A percentile compares a stretch with the other conserved stretches of the same genome.
These are phyloP conservation scores for Sorghum bicolor DNA, from an alignment of 176 grass and related monocot species.

Conservation along the genomic window Sorghum_bicolor_NCBIv3 NC_012874.2:2771001-2771500, in stretches of 20 bases:
- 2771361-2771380: constrained; percentile 74
- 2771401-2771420: constrained; percentile 57
- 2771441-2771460: constrained; percentile 58
- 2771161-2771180: constrained; percentile 82
- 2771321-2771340: constrained; percentile 65
- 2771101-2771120: constrained; percentile 77
- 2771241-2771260: constrained; percentile 62
- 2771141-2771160: constrained; percentile 75
- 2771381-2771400: constrained; percentile 87
- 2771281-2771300: constrained; percentile 91
- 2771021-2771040: constrained; percentile 73
- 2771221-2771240: constrained; percentile 55
- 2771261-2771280: constrained; percentile 79
- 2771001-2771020: constrained; percentile 96
- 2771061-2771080: constrained; percentile 81
- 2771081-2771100: constrained; percentile 67
- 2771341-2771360: constrained; percentile 77
- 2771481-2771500: constrained; percentile 31
- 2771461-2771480: constrained; percentile 30
- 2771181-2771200: constrained; percentile 78
- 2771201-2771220: constrained; percentile 55
- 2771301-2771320: constrained; percentile 89
- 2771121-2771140: constrained; percentile 88
- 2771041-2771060: constrained; percentile 76
- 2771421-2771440: constrained; percentile 48